Percentiles rank a stretch among this genome's conserved stretches.
phyloP scores from a whole-genome alignment of 495 filamentous ascomycete genomes.

The Hyaloscypha variabilis region DNA sequence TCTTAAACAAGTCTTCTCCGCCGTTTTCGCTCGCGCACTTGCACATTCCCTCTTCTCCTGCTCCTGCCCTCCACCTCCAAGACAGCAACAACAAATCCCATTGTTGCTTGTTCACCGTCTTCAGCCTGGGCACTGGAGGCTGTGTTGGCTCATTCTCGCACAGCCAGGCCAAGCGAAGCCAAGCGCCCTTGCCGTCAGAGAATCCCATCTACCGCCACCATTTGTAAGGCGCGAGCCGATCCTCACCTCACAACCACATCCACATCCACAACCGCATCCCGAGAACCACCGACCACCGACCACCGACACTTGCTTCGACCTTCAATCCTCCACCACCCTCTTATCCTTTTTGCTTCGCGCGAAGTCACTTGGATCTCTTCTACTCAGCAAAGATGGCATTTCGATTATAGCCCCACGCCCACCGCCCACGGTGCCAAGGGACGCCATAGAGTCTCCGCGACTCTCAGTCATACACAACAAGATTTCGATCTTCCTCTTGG shows the following conservation, averaged over 20 bases:
- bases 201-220: not conserved
- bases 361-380: conserved; percentile 27
- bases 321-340: not conserved
- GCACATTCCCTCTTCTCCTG: not conserved
- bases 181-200: not conserved
- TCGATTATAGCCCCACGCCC: conserved; percentile 51
- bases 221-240: not conserved
- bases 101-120: not conserved
- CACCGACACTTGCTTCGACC: not conserved
- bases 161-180: not conserved
- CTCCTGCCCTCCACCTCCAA: not conserved
- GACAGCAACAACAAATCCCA: not conserved
- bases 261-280: not conserved
- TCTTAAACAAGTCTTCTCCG: not conserved
- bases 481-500: conserved; percentile 5
- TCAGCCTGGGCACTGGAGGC: not conserved
- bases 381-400: conserved; percentile 40
- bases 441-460: conserved; percentile 34
- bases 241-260: not conserved
- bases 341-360: conserved; percentile 27
- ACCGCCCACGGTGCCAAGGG: conserved; percentile 52
- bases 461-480: not conserved
- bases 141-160: not conserved
- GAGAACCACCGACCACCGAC: too few relatives aligned
- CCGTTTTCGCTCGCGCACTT: not conserved